phyloP scores from a whole-genome alignment of 2,329 filamentous ascomycete species.

The Teratosphaeria zuluensis region DNA sequence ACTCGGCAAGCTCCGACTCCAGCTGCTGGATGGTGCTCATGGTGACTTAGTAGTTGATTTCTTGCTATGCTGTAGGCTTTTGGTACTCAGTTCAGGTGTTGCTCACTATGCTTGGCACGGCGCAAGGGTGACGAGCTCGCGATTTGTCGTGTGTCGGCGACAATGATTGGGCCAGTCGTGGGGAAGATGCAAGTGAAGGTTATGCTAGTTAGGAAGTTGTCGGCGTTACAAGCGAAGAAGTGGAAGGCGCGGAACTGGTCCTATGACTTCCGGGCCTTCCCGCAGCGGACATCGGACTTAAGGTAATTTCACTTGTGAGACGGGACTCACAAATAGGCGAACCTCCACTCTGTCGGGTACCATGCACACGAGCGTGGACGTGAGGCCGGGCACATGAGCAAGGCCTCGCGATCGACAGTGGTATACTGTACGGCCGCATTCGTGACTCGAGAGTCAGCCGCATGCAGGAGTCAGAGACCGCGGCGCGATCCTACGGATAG shows the following conservation, averaged over 20 bases:
- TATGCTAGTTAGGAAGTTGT: not conserved
- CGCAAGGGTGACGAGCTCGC: not conserved
- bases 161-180: not conserved
- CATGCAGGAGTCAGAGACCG: not conserved
- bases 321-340: too few species aligned
- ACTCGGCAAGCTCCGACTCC: slow-evolving; percentile 60
- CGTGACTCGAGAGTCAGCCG: not conserved
- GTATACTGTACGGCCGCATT: not conserved
- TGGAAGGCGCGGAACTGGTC: not conserved
- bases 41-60: slow-evolving; percentile 14
- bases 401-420: not conserved
- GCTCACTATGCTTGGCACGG: not conserved
- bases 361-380: not conserved
- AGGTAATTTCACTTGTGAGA: too few species aligned
- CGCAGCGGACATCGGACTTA: too few species aligned
- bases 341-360: not conserved
- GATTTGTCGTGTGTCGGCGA: not conserved
- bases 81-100: slow-evolving; percentile 2
- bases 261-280: not conserved
- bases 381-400: not conserved
- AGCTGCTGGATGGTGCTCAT: slow-evolving; percentile 61
- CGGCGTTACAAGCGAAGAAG: not conserved
- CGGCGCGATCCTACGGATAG: not conserved
- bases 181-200: not conserved
- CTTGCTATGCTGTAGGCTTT: not conserved